Percentiles rank a stretch among this genome's conserved stretches.
These are phyloP conservation scores for Globisporangium heterothallicum DNA, from an alignment of 352 stramenopile species.

Conservation along the genomic window DNA sequence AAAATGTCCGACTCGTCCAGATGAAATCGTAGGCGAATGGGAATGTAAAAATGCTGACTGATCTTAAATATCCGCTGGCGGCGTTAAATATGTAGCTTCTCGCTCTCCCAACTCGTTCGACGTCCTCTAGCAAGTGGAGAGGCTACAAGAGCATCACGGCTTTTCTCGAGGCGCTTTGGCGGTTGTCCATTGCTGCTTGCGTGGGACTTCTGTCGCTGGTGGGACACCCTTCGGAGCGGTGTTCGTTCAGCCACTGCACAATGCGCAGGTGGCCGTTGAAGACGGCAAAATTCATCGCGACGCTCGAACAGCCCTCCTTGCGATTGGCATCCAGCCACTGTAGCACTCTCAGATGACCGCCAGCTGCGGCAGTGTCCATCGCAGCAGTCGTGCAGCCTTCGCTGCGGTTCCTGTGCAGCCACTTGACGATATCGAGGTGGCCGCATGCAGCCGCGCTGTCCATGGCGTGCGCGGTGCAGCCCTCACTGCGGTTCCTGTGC, in stretches of 20 bases:
- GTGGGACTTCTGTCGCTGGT: too few relatives aligned
- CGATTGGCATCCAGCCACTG: conserved; percentile 50
- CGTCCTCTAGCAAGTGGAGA: too few relatives aligned
- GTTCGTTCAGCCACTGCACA: conserved; percentile 3
- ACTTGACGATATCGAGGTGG: conserved; percentile 49
- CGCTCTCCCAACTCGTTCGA: too few relatives aligned
- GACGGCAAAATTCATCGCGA: conserved; percentile 16
- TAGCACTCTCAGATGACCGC: conserved; percentile 47
- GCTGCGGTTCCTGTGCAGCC: conserved; percentile 42
- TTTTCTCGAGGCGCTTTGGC: too few relatives aligned
- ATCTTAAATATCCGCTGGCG: too few relatives aligned
- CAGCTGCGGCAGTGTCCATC: conserved; percentile 53
- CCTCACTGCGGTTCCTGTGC: conserved; percentile 44
- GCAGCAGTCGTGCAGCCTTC: conserved; percentile 57
- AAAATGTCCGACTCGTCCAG: too few relatives aligned
- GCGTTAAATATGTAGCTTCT: too few relatives aligned
- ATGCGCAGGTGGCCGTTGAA: conserved; percentile 5
- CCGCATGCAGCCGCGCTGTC: conserved; percentile 48
- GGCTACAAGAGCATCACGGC: too few relatives aligned
- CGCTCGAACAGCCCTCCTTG: conserved; percentile 38
- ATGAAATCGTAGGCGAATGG: too few relatives aligned
- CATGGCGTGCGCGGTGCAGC: conserved; percentile 57
- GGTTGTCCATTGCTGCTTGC: too few relatives aligned
- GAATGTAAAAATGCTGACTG: too few relatives aligned
- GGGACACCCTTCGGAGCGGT: too few relatives aligned